Base-by-base conservation (phyloP, 495 filamentous ascomycete species). In the Aspergillus campestris region DNA sequence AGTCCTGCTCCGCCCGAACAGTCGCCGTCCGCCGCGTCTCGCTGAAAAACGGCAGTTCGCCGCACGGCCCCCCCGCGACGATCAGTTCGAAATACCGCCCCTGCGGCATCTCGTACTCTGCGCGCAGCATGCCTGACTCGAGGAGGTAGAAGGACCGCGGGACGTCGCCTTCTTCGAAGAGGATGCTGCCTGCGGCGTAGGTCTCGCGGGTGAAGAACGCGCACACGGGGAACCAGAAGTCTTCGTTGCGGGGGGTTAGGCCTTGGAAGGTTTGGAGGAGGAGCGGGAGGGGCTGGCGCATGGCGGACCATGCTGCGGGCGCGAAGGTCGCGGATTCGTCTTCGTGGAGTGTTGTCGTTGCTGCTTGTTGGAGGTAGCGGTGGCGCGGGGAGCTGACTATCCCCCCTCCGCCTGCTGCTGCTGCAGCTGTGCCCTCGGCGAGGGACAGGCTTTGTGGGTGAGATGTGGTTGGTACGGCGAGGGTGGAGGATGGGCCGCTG, bases 41-140 rank as follows among this genome's bases (percentile, higher is more conserved):
- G 11, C 82, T 85, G 65, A 98, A 98, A 70, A 98, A 98, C 0
- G 92, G 92, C 42, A 97, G 65, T 65, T 98, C 92, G 24, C 92
- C 92, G 57, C 91, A 96, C 8, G 92, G 95, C 18, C 91, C 89
- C 15, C 92, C 92, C 7, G 89, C 88, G 3, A 96, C 86, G 34
- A 98, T 95, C 49, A 87, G 83, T 59, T 98, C 92, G 38, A 81
- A 89, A 54, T 88, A 86, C 51, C 77, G 75, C 5, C 94, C 92
- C 60, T 96, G 92, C 1, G 91, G 87, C 12, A 90, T 73, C 30
- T 91, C 77, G 58, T 97, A 98, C 52, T 92, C 89, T 1, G 83
- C 87, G 31, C 89, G 78, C 28, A 98, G 74, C 58, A 95, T 89
- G 29, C 92, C 92, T 3, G 77, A 73, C 64, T 97, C 89, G 3